Percentiles rank a stretch among this genome's conserved stretches.
phyloP scores from a whole-genome alignment of 2,329 filamentous ascomycete genomes.

The Fusarium sp. region DNA sequence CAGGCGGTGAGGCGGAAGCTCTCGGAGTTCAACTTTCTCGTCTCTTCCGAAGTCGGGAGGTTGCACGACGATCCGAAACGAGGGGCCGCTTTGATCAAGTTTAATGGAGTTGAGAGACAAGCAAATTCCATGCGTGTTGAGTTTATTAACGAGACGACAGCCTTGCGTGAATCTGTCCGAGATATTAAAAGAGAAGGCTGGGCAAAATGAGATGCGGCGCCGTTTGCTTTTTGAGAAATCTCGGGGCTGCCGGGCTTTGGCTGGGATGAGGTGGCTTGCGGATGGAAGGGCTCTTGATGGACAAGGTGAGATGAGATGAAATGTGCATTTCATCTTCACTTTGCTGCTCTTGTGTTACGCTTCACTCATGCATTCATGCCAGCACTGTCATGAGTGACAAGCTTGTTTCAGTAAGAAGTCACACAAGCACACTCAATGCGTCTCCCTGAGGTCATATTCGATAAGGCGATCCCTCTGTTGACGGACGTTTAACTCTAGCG shows the following conservation, averaged over 20 bases:
- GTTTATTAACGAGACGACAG: neutral
- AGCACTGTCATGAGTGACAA: neutral
- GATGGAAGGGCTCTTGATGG: neutral
- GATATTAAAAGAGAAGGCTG: neutral
- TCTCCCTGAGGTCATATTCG: neutral
- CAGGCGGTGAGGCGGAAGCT: neutral
- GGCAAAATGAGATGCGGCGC: neutral
- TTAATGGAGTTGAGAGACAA: neutral
- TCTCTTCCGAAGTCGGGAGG: neutral
- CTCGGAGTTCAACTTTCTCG: neutral
- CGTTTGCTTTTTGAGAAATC: neutral
- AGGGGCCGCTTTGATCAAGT: neutral
- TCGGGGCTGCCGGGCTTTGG: slow-evolving; percentile 1
- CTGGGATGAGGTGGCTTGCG: neutral
- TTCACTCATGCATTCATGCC: neutral
- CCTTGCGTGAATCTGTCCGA: neutral
- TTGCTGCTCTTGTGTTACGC: neutral
- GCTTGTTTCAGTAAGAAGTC: neutral
- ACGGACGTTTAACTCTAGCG: neutral
- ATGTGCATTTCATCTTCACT: neutral
- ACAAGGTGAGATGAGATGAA: neutral
- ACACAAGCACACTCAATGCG: neutral
- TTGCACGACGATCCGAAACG: slow-evolving; percentile 1
- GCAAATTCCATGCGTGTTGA: neutral
- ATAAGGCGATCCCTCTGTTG: neutral